Percentiles rank a stretch among this genome's conserved stretches.
phyloP scores from a whole-genome alignment of 2,329 filamentous ascomycete genomes.

The Achaetomium macrosporum region DNA sequence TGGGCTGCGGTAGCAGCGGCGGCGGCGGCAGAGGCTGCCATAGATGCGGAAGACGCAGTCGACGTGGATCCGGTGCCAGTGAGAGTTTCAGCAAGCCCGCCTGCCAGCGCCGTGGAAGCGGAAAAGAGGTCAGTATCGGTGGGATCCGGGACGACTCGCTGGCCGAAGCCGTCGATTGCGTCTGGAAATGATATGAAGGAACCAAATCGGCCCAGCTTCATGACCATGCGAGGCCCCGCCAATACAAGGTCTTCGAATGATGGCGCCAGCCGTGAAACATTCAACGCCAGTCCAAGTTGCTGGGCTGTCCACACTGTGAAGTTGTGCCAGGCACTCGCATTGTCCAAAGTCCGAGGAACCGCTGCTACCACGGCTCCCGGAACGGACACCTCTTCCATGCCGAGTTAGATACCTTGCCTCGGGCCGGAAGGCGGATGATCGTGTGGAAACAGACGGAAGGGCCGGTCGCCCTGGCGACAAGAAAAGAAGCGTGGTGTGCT shows the following conservation, averaged over 20 bases:
- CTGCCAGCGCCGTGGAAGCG: constrained; percentile 26
- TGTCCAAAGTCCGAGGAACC: constrained; percentile 32
- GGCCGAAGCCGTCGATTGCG: constrained; percentile 54
- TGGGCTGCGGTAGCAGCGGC: constrained; percentile 39
- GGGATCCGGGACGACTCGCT: constrained; percentile 54
- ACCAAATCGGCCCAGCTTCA: constrained; percentile 60
- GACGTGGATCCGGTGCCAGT: constrained; percentile 38
- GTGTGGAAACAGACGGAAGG: too few relatives aligned
- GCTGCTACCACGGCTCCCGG: constrained; percentile 22
- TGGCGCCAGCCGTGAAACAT: constrained; percentile 55
- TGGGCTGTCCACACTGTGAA: constrained; percentile 49
- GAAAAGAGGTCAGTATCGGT: constrained; percentile 39
- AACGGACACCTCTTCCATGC: constrained; percentile 16
- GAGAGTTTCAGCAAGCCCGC: constrained; percentile 46
- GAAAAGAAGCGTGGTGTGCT: background rate
- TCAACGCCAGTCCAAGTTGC: constrained; percentile 40
- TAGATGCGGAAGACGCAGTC: constrained; percentile 33
- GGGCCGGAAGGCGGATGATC: too few relatives aligned
- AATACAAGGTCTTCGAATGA: constrained; percentile 63
- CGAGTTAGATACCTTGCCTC: too few relatives aligned
- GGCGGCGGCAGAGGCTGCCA: constrained; percentile 26
- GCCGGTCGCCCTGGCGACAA: background rate
- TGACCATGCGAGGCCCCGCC: constrained; percentile 64
- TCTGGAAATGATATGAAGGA: constrained; percentile 57
- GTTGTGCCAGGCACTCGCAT: constrained; percentile 45